phyloP scores from a whole-genome alignment of 495 filamentous ascomycete species.

The Lentithecium fluviatile region DNA sequence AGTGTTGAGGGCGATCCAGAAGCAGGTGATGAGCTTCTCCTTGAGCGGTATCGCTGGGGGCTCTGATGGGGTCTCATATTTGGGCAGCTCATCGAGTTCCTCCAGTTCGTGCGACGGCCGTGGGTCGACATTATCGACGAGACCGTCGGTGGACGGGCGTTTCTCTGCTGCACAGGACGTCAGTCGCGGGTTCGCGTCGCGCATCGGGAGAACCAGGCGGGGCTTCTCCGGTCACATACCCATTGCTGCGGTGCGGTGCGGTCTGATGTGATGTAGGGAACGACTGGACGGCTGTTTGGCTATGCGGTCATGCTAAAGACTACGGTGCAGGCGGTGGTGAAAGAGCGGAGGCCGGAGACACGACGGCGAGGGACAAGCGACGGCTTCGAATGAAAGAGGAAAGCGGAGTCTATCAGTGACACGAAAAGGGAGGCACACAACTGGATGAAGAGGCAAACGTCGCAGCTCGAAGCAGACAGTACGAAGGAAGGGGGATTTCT shows the following conservation, averaged over 20 bases:
- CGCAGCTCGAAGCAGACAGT: neutral
- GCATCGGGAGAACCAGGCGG: neutral
- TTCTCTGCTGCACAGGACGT: conserved; percentile 27
- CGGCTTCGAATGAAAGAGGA: neutral
- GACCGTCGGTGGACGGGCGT: conserved; percentile 30
- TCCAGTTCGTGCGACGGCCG: conserved; percentile 23
- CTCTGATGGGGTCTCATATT: conserved; percentile 19
- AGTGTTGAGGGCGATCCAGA: conserved; percentile 35
- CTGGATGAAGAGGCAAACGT: neutral
- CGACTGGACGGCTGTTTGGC: neutral
- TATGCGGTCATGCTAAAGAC: neutral
- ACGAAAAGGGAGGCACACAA: neutral
- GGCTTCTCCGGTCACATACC: neutral
- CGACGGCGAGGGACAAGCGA: neutral
- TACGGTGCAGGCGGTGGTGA: too few species aligned
- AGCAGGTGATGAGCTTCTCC: conserved; percentile 32
- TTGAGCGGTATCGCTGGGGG: conserved; percentile 21
- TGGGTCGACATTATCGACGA: conserved; percentile 32
- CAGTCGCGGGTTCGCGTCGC: neutral
- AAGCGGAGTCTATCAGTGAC: neutral
- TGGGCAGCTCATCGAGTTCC: conserved; percentile 27
- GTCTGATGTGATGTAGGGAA: neutral
- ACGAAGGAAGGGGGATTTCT: neutral
- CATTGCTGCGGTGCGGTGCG: neutral
- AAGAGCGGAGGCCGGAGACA: neutral